phyloP scores from a whole-genome alignment of 352 stramenopile species.

The Phytophthora brassicae region DNA sequence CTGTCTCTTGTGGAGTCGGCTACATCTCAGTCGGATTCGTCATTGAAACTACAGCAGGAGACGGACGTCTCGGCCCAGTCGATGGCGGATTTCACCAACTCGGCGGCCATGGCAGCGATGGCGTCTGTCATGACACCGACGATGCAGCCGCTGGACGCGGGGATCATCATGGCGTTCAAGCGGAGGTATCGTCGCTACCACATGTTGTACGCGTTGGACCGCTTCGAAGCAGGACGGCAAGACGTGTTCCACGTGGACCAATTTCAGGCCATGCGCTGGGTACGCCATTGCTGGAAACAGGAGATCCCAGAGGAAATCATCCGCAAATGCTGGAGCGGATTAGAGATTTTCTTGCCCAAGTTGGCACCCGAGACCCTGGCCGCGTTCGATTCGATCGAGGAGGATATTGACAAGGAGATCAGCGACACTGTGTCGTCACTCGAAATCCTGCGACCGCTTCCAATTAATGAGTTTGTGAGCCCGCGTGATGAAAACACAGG shows the following conservation, averaged over 20 bases:
- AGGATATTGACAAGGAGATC: conserved; percentile 50
- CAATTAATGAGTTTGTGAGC: conserved; percentile 52
- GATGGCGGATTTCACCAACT: conserved; percentile 9
- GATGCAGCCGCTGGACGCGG: conserved; percentile 43
- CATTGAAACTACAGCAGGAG: conserved; percentile 15
- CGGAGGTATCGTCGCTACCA: conserved; percentile 54
- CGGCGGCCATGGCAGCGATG: conserved; percentile 14
- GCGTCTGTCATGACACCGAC: conserved; percentile 21
- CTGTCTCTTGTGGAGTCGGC: conserved; percentile 17
- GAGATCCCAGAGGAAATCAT: conserved; percentile 36
- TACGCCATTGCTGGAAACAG: conserved; percentile 47
- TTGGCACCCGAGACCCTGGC: conserved; percentile 22
- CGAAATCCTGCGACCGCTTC: conserved; percentile 41
- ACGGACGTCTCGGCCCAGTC: conserved; percentile 2
- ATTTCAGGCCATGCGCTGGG: conserved; percentile 59
- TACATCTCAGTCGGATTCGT: background rate
- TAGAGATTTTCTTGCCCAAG: conserved; percentile 33
- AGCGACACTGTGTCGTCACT: conserved; percentile 46
- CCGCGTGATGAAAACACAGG: conserved; percentile 44
- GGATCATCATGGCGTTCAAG: conserved; percentile 54
- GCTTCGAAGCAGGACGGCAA: conserved; percentile 45
- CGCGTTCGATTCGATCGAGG: conserved; percentile 40
- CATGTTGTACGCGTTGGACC: conserved; percentile 55
- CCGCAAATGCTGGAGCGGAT: conserved; percentile 43
- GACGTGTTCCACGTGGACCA: conserved; percentile 52